Evolutionary conservation across 2,329 filamentous ascomycete genomes (phyloP).

Genomic region (Anisogramma anomala): DNA sequence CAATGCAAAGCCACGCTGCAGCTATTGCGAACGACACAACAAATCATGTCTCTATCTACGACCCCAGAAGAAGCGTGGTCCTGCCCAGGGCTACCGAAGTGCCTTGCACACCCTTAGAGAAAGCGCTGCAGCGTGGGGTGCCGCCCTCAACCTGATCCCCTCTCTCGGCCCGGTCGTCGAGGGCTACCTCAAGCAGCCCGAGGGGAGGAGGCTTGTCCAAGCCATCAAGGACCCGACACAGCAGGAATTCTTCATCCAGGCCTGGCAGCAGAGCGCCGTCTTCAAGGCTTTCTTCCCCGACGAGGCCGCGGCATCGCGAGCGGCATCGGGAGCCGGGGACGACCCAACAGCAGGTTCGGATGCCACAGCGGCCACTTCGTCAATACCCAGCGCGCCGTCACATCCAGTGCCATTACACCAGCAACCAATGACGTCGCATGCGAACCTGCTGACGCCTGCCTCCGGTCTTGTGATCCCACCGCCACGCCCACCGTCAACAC

Average conservation of each 20-base stretch:
- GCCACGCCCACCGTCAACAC: conserved; percentile 6
- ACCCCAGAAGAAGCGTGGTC: conserved; percentile 28
- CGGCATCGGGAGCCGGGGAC: conserved; percentile 1
- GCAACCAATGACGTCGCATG: not conserved
- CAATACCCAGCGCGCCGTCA: not conserved
- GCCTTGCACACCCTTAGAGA: conserved; percentile 29
- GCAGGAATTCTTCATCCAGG: conserved; percentile 26
- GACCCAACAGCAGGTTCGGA: conserved; percentile 8
- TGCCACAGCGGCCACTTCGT: not conserved
- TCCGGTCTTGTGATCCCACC: conserved; percentile 3
- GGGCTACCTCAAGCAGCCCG: conserved; percentile 23
- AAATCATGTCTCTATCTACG: conserved; percentile 27
- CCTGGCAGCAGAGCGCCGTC: conserved; percentile 26
- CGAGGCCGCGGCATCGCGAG: conserved; percentile 7
- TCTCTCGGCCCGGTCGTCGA: conserved; percentile 26
- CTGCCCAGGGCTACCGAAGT: conserved; percentile 28
- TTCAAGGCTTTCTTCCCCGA: conserved; percentile 25
- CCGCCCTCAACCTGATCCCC: conserved; percentile 25
- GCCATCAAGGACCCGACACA: conserved; percentile 26
- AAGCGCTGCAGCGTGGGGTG: conserved; percentile 29
- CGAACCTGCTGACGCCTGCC: conserved; percentile 4
- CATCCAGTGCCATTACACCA: conserved; percentile 3
- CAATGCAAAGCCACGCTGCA: conserved; percentile 34
- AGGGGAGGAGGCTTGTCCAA: conserved; percentile 21
- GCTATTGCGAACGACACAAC: conserved; percentile 31